Conservation (phyloP, 805 yeast genomes). For the Candida nemodendra region DNA sequence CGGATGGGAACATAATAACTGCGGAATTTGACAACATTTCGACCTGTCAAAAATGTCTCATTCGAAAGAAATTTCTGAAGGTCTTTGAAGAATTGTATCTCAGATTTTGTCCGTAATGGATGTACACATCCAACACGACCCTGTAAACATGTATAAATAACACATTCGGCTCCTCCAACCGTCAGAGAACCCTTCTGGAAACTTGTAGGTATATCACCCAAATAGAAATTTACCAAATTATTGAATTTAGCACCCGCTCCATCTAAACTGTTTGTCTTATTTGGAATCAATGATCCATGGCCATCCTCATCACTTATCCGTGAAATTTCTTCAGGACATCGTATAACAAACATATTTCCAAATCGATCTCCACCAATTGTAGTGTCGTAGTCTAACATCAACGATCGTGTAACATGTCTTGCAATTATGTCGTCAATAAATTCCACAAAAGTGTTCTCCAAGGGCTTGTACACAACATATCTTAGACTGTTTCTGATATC, state of each 20-base stretch:
- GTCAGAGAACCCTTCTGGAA: conserved; percentile 54
- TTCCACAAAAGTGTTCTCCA: conserved; percentile 51
- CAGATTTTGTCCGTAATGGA: conserved; percentile 64
- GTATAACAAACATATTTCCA: conserved; percentile 71
- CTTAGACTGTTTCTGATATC: conserved; percentile 70
- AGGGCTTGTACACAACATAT: conserved; percentile 50
- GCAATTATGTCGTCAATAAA: conserved; percentile 69
- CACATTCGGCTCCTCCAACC: conserved; percentile 61
- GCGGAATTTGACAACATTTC: conserved; percentile 67
- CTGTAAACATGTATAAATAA: conserved; percentile 73
- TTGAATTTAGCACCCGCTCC: conserved; percentile 55
- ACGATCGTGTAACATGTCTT: conserved; percentile 62
- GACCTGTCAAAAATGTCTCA: conserved; percentile 49
- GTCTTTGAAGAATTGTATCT: conserved; percentile 54
- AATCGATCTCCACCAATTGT: conserved; percentile 83
- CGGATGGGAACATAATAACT: conserved; percentile 81
- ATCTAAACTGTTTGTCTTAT: conserved; percentile 37
- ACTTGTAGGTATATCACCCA: conserved; percentile 70
- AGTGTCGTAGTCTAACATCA: conserved; percentile 70
- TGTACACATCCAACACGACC: conserved; percentile 77
- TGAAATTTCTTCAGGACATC: conserved; percentile 55
- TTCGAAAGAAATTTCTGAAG: conserved; percentile 50
- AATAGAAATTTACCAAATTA: conserved; percentile 54
- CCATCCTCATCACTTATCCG: conserved; percentile 50
- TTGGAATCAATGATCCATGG: conserved; percentile 38